These are phyloP conservation scores for Capsicum rhomboideum DNA, from an alignment of 257 asterid species.

Conservation along the genomic window DNA sequence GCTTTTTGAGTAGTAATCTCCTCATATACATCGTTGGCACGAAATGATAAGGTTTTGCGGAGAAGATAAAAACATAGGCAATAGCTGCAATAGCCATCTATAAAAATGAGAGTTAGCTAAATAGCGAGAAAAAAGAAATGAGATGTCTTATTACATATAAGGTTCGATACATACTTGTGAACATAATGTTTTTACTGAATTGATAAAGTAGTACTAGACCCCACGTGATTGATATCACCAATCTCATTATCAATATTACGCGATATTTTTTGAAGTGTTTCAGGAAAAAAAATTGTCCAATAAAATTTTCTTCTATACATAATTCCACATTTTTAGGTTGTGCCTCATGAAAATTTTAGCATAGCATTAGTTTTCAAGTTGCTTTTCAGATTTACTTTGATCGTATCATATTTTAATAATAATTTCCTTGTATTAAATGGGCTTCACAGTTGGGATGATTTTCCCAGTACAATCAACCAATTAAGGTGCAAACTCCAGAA, in stretches of 20 bases:
- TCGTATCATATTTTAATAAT: background rate
- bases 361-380: background rate
- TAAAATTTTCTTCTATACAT: background rate
- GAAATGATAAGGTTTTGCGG: constrained; percentile 63
- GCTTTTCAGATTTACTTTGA: background rate
- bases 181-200: no score
- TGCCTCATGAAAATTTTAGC: background rate
- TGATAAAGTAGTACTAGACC: background rate
- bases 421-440: background rate
- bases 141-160: background rate
- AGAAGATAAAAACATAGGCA: constrained; percentile 86
- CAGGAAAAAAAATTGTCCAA: background rate
- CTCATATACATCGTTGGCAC: constrained; percentile 33
- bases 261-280: background rate
- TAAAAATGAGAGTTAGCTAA: background rate
- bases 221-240: background rate
- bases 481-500: background rate
- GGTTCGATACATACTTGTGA: background rate
- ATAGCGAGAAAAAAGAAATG: background rate
- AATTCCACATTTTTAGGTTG: background rate
- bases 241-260: background rate
- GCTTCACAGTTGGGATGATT: background rate
- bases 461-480: background rate
- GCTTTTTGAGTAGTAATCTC: constrained; percentile 42
- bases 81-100: constrained; percentile 97